phyloP scores from a whole-genome alignment of 2,329 filamentous ascomycete species.

The Akanthomyces dipterigenus region DNA sequence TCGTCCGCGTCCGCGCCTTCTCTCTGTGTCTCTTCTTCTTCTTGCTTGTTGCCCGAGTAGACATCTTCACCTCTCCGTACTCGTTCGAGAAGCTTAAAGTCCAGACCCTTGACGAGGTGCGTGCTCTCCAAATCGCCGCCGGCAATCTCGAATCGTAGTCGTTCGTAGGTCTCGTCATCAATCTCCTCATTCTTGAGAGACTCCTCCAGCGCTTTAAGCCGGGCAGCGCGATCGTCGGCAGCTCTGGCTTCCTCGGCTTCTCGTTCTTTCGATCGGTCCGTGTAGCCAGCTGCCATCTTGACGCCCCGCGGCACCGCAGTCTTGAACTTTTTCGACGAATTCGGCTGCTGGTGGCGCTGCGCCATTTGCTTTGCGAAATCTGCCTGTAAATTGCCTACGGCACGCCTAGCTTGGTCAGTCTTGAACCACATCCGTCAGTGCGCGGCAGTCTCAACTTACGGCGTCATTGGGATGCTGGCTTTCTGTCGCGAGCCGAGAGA shows the following conservation, averaged over 20 bases:
- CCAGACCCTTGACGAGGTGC: slow-evolving; percentile 86
- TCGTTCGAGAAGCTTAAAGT: slow-evolving; percentile 71
- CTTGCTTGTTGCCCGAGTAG: slow-evolving; percentile 30
- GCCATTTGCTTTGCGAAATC: slow-evolving; percentile 83
- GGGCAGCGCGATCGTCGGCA: slow-evolving; percentile 49
- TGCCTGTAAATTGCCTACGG: slow-evolving; percentile 45
- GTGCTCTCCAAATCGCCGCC: slow-evolving; percentile 76
- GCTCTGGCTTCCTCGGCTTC: slow-evolving; percentile 45
- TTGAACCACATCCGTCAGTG: neutral
- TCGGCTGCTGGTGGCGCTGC: slow-evolving; percentile 54
- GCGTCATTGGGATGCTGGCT: slow-evolving; percentile 88
- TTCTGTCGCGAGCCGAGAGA: slow-evolving; percentile 70
- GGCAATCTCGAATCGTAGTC: slow-evolving; percentile 66
- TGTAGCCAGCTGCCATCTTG: slow-evolving; percentile 72
- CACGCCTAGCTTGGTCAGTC: slow-evolving; percentile 44
- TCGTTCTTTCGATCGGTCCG: slow-evolving; percentile 68
- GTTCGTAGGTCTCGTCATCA: slow-evolving; percentile 71
- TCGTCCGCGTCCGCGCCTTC: slow-evolving; percentile 48
- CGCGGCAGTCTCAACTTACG: slow-evolving; percentile 47
- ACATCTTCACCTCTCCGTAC: slow-evolving; percentile 65
- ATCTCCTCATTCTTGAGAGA: slow-evolving; percentile 79
- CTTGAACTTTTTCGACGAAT: slow-evolving; percentile 65
- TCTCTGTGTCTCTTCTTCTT: slow-evolving; percentile 21
- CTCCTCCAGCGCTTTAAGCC: slow-evolving; percentile 74
- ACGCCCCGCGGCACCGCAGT: slow-evolving; percentile 77